Conservation (phyloP, 148 eudicot species). For the Rhododendron williamsianum region DNA sequence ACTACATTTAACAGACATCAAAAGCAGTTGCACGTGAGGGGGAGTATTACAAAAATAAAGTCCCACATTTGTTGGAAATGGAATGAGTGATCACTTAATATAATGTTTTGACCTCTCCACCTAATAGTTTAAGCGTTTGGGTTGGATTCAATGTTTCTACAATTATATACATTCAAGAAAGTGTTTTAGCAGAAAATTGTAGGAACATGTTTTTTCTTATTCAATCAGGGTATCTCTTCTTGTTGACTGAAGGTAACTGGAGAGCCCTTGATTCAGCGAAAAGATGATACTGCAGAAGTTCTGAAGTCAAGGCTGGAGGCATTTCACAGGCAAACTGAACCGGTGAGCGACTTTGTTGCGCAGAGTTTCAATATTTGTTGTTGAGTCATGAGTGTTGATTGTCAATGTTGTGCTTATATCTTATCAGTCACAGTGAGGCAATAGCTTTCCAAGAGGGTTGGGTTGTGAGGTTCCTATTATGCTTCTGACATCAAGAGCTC, state of each 20-base stretch:
- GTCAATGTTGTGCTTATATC: background rate
- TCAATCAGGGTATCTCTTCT: background rate
- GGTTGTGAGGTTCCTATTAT: background rate
- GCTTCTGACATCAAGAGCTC: background rate
- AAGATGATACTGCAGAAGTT: conserved; percentile 89
- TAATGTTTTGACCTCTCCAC: background rate
- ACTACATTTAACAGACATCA: background rate
- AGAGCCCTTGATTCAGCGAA: conserved; percentile 90
- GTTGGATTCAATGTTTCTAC: background rate
- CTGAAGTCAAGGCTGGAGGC: conserved; percentile 87
- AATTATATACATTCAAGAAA: background rate
- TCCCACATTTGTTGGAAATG: background rate
- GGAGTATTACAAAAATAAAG: background rate
- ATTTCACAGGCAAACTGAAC: conserved; percentile 69
- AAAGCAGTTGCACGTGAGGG: background rate
- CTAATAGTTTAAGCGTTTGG: background rate
- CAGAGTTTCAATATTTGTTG: conserved; percentile 2
- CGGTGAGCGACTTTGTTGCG: conserved; percentile 32
- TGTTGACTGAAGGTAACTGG: conserved; percentile 63
- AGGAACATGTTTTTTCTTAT: background rate
- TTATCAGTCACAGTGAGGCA: background rate
- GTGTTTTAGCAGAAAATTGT: background rate
- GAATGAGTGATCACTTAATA: background rate
- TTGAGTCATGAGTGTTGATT: background rate
- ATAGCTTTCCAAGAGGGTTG: background rate